These are phyloP conservation scores for Phytophthora citricola DNA, from an alignment of 352 stramenopile genomes.

Conservation along the genomic window DNA sequence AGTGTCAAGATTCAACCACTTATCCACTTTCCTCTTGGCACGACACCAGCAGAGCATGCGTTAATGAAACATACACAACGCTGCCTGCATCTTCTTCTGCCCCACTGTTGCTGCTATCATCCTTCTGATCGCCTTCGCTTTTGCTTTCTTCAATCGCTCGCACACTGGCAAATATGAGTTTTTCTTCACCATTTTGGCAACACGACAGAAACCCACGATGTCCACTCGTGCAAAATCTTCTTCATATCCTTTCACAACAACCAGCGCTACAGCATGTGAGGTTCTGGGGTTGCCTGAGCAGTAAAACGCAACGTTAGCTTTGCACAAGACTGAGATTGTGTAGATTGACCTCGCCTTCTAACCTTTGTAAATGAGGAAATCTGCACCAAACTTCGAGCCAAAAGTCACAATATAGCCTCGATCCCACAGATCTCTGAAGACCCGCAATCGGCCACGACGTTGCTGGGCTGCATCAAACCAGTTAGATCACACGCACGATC, in stretches of 20 bases:
- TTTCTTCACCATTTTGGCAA: slow-evolving; percentile 84
- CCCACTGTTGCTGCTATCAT: neutral
- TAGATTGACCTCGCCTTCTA: neutral
- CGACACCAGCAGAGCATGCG: slow-evolving; percentile 62
- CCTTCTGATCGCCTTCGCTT: neutral
- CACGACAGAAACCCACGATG: slow-evolving; percentile 66
- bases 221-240: slow-evolving; percentile 54
- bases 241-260: slow-evolving; percentile 60
- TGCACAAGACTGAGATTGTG: neutral
- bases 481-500: slow-evolving; percentile 5
- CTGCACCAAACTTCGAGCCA: slow-evolving; percentile 84
- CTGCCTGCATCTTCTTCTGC: neutral
- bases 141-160: slow-evolving; percentile 1
- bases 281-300: slow-evolving; percentile 43
- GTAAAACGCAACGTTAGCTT: neutral
- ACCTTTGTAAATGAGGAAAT: slow-evolving; percentile 86
- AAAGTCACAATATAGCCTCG: slow-evolving; percentile 71
- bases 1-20: slow-evolving; percentile 5
- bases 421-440: slow-evolving; percentile 78
- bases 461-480: slow-evolving; percentile 28
- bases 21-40: slow-evolving; percentile 40
- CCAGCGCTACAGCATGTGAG: slow-evolving; percentile 56
- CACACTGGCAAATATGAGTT: slow-evolving; percentile 60
- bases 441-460: slow-evolving; percentile 38
- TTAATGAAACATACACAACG: slow-evolving; percentile 67